Evolutionary conservation across 768 basidiomycete genomes (phyloP), one percentile per base, ranked within the genome.

Genomic region (Vararia minispora): DNA sequence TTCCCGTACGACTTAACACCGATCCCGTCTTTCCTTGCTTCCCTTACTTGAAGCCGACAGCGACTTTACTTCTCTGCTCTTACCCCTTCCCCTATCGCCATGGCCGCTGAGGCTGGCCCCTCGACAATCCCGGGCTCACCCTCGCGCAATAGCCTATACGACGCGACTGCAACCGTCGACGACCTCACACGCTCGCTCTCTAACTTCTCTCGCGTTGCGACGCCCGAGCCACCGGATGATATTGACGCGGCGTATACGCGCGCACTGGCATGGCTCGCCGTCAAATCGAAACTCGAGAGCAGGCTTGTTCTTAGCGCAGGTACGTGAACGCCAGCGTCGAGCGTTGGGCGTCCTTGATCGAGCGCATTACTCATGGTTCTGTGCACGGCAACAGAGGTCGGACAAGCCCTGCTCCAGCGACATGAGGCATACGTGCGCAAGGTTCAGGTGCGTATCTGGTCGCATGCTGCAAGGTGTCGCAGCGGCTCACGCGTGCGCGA

Each of bases 381-480:
- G n/a, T n/a, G n/a, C n/a, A n/a, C n/a, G n/a, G n/a, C n/a, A 41
- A 20, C 47, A 89, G 89, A 92, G 68, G 80, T 94, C 21, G 90
- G 90, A 10, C 86, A 90, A 57, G 90, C 91, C 4, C 60, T 95
- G 33, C 58, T 95, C 33, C 77, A 84, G 52, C 66, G 80, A 43
- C 88, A 92, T 54, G 90, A 92, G 60, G 84, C 82, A 3, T 87
- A 86, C 57, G 76, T 88, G 21, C 74, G 79, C 33, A 69, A 70
- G 51, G 73, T 77, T 40, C 76, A 84, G 71, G 77, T 74, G 46
- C 32, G 68, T 58, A n/a, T n/a, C n/a, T n/a, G n/a, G n/a, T n/a
- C n/a, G n/a, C n/a, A n/a, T n/a, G n/a, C n/a, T n/a, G n/a, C n/a
- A n/a, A n/a, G n/a, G n/a, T n/a, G n/a, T n/a, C n/a, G n/a, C n/a